These are phyloP conservation scores for Penicillium sp. DNA, from an alignment of 2,329 filamentous ascomycete species.

Conservation along the genomic window DNA sequence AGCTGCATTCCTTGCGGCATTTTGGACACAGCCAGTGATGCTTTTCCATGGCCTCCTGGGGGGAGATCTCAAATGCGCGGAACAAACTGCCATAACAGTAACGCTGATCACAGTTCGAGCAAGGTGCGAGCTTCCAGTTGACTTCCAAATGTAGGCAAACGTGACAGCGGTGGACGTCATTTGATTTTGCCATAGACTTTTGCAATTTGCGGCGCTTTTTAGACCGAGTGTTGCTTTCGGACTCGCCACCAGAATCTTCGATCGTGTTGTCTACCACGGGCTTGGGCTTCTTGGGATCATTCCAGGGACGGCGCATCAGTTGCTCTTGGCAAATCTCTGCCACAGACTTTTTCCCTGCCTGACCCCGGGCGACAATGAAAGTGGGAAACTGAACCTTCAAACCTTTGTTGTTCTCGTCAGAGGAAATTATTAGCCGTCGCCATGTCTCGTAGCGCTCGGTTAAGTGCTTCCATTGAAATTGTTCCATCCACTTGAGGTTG, in stretches of 20 bases:
- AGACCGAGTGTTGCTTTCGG: slow-evolving; percentile 59
- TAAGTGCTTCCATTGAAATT: slow-evolving; percentile 82
- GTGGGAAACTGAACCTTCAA: slow-evolving; percentile 59
- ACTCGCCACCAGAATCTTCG: slow-evolving; percentile 41
- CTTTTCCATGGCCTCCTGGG: slow-evolving; percentile 75
- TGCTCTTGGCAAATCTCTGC: slow-evolving; percentile 95
- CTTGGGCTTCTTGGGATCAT: slow-evolving; percentile 65
- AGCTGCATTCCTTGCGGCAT: slow-evolving; percentile 83
- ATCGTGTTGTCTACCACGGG: slow-evolving; percentile 38
- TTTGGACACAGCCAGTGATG: slow-evolving; percentile 85
- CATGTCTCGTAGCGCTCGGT: slow-evolving; percentile 76
- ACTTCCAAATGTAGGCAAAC: slow-evolving; percentile 78
- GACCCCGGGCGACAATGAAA: slow-evolving; percentile 66
- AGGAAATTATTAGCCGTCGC: slow-evolving; percentile 72
- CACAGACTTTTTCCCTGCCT: slow-evolving; percentile 70
- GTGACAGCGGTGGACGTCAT: slow-evolving; percentile 65
- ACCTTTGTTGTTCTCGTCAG: slow-evolving; percentile 57
- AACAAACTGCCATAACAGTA: slow-evolving; percentile 96
- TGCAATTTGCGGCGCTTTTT: slow-evolving; percentile 63
- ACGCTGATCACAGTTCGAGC: slow-evolving; percentile 68
- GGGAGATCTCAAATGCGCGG: slow-evolving; percentile 86
- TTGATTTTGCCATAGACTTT: slow-evolving; percentile 49
- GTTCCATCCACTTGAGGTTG: slow-evolving; percentile 83
- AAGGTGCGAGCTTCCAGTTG: slow-evolving; percentile 80
- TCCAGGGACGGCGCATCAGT: slow-evolving; percentile 73